Percentiles rank a stretch among this genome's conserved stretches.
These are phyloP conservation scores for Anthracocystis walkeri DNA, from an alignment of 1,284 basidiomycete genomes.

Conservation along the genomic window DNA sequence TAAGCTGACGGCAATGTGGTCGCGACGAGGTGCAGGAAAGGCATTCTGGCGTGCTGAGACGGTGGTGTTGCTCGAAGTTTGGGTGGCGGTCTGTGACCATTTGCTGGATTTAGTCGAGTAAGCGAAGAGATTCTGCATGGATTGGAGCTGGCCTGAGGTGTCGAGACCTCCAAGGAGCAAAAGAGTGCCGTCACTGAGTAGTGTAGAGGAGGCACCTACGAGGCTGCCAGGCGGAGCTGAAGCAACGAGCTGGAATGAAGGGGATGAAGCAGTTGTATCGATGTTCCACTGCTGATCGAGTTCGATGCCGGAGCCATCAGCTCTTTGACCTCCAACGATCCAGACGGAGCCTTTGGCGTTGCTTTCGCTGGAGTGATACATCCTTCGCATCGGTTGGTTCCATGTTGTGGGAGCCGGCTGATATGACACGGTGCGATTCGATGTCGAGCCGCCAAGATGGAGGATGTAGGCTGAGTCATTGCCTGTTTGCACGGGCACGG, in stretches of 20 bases:
- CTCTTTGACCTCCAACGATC: conserved; percentile 61
- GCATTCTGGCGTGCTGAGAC: conserved; percentile 5
- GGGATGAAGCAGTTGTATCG: conserved; percentile 16
- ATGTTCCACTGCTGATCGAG: conserved; percentile 54
- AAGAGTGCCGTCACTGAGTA: conserved; percentile 61
- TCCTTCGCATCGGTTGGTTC: conserved; percentile 59
- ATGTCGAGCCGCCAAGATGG: conserved; percentile 24
- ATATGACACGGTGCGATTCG: conserved; percentile 25
- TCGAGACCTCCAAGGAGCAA: conserved; percentile 58
- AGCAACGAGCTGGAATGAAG: conserved; percentile 23
- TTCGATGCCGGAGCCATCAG: conserved; percentile 52
- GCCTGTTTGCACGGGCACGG: conserved; percentile 47
- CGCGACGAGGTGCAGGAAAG: conserved; percentile 52
- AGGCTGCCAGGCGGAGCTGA: conserved; percentile 43
- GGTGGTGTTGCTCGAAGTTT: conserved; percentile 4
- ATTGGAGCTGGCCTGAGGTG: conserved; percentile 43
- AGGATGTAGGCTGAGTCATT: conserved; percentile 62
- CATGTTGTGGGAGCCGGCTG: conserved; percentile 34
- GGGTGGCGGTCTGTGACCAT: conserved; percentile 45
- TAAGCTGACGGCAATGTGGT: conserved; percentile 61
- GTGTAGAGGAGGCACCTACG: conserved; percentile 51
- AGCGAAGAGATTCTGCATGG: conserved; percentile 48
- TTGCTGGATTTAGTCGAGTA: conserved; percentile 31
- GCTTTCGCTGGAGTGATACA: conserved; percentile 54
- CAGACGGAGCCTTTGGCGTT: conserved; percentile 46